Evolutionary conservation across 331 rosid genomes (phyloP).

Genomic region (Pyrus hybrid): DNA sequence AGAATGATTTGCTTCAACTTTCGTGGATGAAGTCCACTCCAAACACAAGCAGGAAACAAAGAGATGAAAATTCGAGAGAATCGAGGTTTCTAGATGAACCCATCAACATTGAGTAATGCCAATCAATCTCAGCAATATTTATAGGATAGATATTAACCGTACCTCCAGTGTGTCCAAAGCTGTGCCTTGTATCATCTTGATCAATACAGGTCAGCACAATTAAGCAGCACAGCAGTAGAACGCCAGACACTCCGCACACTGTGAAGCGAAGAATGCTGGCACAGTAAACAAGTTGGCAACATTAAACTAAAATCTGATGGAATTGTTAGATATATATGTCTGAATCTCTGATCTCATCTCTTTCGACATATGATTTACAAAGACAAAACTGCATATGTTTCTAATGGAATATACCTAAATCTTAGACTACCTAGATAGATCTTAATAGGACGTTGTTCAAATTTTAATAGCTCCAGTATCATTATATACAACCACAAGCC

Average conservation of each 20-base stretch:
- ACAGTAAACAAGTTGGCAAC: slow-evolving; percentile 2
- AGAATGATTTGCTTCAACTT: not conserved
- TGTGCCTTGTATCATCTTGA: slow-evolving; percentile 60
- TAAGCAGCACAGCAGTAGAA: slow-evolving; percentile 34
- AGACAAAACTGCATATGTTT: not conserved
- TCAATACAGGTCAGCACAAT: slow-evolving; percentile 36
- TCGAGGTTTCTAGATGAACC: too few relatives aligned
- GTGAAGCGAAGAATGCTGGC: slow-evolving; percentile 41
- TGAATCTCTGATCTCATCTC: too few relatives aligned
- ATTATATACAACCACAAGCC: not conserved
- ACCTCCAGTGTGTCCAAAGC: slow-evolving; percentile 70
- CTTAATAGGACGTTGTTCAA: not conserved
- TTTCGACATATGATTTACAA: too few relatives aligned
- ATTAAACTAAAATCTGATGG: not conserved
- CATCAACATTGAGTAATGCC: not conserved
- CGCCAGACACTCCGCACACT: slow-evolving; percentile 38
- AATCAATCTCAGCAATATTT: not conserved
- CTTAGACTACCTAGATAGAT: not conserved
- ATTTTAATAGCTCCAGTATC: not conserved
- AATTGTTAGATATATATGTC: too few relatives aligned
- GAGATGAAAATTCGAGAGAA: too few relatives aligned
- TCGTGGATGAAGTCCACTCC: not conserved
- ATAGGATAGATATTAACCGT: not conserved
- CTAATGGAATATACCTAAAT: not conserved
- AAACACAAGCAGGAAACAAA: not conserved